These are phyloP conservation scores for Dactylonectria estremocensis DNA, from an alignment of 2,329 filamentous ascomycete species.

Conservation along the genomic window DNA sequence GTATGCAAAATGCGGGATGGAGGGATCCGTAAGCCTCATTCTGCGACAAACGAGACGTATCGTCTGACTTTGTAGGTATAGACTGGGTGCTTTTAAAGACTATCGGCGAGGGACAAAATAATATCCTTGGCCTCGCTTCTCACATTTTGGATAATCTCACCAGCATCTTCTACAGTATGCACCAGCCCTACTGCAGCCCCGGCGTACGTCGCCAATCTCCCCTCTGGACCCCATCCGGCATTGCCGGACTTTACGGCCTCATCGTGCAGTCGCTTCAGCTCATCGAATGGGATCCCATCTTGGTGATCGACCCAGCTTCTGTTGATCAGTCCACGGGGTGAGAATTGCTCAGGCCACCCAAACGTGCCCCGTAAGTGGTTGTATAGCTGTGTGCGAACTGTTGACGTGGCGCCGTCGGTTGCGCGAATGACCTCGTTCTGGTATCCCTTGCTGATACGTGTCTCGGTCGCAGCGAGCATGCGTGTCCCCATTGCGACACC, in stretches of 20 bases:
- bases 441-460: constrained; percentile 58
- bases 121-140: constrained; percentile 47
- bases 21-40: no score
- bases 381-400: constrained; percentile 60
- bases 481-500: constrained; percentile 75
- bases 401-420: constrained; percentile 56
- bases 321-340: constrained; percentile 59
- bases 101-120: neutral
- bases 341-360: constrained; percentile 60
- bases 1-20: no score
- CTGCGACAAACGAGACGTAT: no score
- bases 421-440: constrained; percentile 60
- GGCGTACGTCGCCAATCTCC: constrained; percentile 66
- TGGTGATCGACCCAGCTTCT: constrained; percentile 55
- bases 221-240: constrained; percentile 63
- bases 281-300: constrained; percentile 58
- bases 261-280: constrained; percentile 58
- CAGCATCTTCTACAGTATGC: constrained; percentile 56
- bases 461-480: constrained; percentile 67
- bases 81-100: neutral
- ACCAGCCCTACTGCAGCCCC: constrained; percentile 63
- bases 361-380: constrained; percentile 59
- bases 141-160: constrained; percentile 54
- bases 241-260: constrained; percentile 57
- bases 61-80: neutral